Evolutionary conservation across 1,139 yeast species (phyloP), one percentile per base, ranked within the genome.

Genomic region (Candida sojae): DNA sequence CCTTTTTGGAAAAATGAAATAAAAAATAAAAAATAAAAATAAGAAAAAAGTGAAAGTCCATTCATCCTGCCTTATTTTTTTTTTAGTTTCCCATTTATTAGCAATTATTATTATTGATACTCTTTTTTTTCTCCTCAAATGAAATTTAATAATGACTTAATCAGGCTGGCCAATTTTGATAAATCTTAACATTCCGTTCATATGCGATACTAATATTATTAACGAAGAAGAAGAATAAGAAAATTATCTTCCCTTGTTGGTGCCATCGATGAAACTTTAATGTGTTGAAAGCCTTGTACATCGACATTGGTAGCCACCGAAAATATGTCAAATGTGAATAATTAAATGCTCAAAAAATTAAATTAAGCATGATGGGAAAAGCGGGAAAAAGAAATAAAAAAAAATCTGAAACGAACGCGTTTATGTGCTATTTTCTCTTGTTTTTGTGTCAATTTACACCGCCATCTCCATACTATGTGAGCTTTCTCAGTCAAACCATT

Each of bases 201-300:
- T 17, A 4, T 26, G 29, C 29, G 29, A 26, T 26, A 26, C 2
- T 17, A 17, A 17, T 26, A 26, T 26, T 26, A 26, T 26, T 26
- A 26, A 6, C 2, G 29, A 6, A 8, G 6, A 6, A 33, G 5
- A 9, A 13, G 1, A 13, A 17, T 4, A 13, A 33, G 1, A 6
- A 11, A 6, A 31, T 10, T 6, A 4, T 31, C 10, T 8, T 12
- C 4, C 34, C 32, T 11, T 2, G 4, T 31, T 12, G 34, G 10
- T 6, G 34, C 34, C 34, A n/a, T 31, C 10, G 34, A 31, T 12
- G 10, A 31, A 31, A 31, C 34, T 8, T 31, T 31, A 31, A n/a
- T 31, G 34, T 31, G 34, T 31, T 8, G 34, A 26, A 26, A 26
- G 39, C 39, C 39, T 36, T 36, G 39, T 29, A 36, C 39, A 36